Base-by-base conservation (phyloP, 2,329 filamentous ascomycete species). In the Pseudocercospora musae region DNA sequence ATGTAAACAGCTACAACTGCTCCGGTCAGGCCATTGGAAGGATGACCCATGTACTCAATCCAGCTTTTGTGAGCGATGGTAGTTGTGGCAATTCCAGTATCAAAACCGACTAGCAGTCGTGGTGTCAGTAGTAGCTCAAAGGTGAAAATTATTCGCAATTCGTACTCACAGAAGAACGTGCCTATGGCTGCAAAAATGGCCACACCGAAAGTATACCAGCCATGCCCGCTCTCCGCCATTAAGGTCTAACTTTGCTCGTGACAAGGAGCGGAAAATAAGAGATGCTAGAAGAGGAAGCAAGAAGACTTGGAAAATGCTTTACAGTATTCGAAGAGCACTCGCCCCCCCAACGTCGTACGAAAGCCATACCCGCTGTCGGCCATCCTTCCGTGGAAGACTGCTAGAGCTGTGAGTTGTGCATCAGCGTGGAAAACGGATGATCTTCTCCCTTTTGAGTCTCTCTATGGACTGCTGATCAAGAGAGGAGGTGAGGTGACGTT, bases 21-120 rank as follows among this genome's bases (percentile, higher is more conserved):
- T 58, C 84, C 84, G 1, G 83, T 86, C 15, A 86, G 71, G 3
- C 79, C 83, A 65, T 82, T 77, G 2, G 81, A 84, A 2, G 84
- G 84, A 54, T 83, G 70, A 11, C 77, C 59, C 84, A 87, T 86
- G 71, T 86, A 87, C 48, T 83, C 78, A 49, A 84, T 80, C 84
- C 84, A 87, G 69, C 82, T 85, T 67, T 83, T 70, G 69, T 87
- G 84, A 2, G 84, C 84, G 60, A 87, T 87, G 20, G 84, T 86
- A 15, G 84, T 86, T 11, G 84, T 87, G 4, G 83, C 84, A 59
- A 86, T 86, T 27, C 84, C 84, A 0, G 84, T 85, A 70, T 86
- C 84, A 62, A 86, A 85, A 2, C 84, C 84, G 71, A 84, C 37
- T 40, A 13, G 13, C n/a, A 6, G 2, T 37, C 4, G 33, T 40